A percentile compares a stretch with the other conserved stretches of the same genome.
Conservation (phyloP, 2,329 filamentous ascomycete genomes). For the Epichloe brachyelytri region DNA sequence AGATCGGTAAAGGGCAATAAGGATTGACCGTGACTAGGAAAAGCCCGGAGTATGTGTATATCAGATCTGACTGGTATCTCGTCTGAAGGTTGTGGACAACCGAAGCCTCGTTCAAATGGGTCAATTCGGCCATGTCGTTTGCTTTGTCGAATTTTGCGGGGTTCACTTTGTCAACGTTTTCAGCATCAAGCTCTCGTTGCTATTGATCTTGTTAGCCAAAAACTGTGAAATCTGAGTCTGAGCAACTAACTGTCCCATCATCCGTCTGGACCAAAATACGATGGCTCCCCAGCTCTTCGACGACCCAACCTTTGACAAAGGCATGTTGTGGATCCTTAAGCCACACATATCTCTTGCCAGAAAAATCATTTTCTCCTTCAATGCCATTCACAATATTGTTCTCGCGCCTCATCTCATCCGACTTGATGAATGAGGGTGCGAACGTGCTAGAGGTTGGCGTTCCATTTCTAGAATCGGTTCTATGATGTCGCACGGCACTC, state of each 20-base stretch:
- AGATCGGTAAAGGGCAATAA: conserved; percentile 88
- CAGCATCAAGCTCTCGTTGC: conserved; percentile 76
- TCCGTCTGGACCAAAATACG: conserved; percentile 81
- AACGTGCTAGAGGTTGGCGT: conserved; percentile 67
- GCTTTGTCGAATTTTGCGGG: conserved; percentile 99
- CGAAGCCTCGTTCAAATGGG: conserved; percentile 92
- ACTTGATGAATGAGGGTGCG: conserved; percentile 90
- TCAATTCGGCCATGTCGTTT: conserved; percentile 97
- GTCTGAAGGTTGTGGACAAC: conserved; percentile 95
- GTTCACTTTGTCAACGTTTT: conserved; percentile 96
- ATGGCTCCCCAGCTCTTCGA: conserved; percentile 62
- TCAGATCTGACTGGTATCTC: conserved; percentile 89
- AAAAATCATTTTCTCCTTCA: conserved; percentile 97
- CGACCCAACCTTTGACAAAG: conserved; percentile 85
- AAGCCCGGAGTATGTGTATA: conserved; percentile 95
- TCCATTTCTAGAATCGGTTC: conserved; percentile 50
- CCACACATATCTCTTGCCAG: conserved; percentile 97
- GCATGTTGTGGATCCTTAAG: conserved; percentile 74
- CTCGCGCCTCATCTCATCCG: conserved; percentile 55
- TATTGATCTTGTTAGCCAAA: conserved; percentile 23
- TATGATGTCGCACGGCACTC: conserved; percentile 26
- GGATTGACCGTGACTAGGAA: conserved; percentile 97
- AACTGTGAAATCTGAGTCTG: background rate
- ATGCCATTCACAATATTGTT: conserved; percentile 54
- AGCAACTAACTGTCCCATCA: conserved; percentile 61